A percentile compares a stretch with the other conserved stretches of the same genome.
These are phyloP conservation scores for Cerrena zonata DNA, from an alignment of 1,284 basidiomycete genomes.

Conservation along the genomic window DNA sequence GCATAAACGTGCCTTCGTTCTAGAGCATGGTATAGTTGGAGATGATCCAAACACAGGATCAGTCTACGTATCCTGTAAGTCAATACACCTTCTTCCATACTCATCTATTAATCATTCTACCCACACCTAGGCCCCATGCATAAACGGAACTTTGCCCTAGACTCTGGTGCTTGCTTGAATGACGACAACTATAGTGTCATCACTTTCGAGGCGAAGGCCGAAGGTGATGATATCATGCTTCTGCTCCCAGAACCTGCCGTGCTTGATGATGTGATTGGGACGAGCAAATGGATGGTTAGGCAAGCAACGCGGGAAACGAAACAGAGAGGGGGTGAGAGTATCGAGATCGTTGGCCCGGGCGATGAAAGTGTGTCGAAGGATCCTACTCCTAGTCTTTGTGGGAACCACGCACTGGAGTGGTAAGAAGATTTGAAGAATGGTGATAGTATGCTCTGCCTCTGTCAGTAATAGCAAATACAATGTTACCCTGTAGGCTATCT, in stretches of 20 bases:
- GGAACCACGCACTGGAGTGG: neutral
- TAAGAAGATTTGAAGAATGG: too few relatives aligned
- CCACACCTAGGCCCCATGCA: slow-evolving; percentile 52
- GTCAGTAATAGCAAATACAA: too few relatives aligned
- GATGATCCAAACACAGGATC: slow-evolving; percentile 48
- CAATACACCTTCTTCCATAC: neutral
- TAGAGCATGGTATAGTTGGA: slow-evolving; percentile 64
- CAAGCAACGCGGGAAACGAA: slow-evolving; percentile 46
- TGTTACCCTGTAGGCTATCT: too few relatives aligned
- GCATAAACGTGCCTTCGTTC: slow-evolving; percentile 64
- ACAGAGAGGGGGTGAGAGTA: slow-evolving; percentile 33
- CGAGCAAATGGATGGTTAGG: slow-evolving; percentile 57
- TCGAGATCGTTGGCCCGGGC: slow-evolving; percentile 36
- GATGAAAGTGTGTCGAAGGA: neutral
- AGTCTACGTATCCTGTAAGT: slow-evolving; percentile 41
- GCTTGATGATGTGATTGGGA: slow-evolving; percentile 63
- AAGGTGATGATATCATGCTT: slow-evolving; percentile 44
- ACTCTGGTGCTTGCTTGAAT: slow-evolving; percentile 56
- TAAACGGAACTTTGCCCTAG: slow-evolving; percentile 65
- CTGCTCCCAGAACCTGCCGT: slow-evolving; percentile 54
- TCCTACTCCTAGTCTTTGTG: neutral
- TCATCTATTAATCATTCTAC: neutral
- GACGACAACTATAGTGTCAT: slow-evolving; percentile 63
- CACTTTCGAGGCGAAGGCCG: slow-evolving; percentile 50
- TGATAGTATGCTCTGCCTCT: too few relatives aligned